These are phyloP conservation scores for Coemansia sp. DNA, from an alignment of 192 early-diverging fungal genomes.

Conservation along the genomic window DNA sequence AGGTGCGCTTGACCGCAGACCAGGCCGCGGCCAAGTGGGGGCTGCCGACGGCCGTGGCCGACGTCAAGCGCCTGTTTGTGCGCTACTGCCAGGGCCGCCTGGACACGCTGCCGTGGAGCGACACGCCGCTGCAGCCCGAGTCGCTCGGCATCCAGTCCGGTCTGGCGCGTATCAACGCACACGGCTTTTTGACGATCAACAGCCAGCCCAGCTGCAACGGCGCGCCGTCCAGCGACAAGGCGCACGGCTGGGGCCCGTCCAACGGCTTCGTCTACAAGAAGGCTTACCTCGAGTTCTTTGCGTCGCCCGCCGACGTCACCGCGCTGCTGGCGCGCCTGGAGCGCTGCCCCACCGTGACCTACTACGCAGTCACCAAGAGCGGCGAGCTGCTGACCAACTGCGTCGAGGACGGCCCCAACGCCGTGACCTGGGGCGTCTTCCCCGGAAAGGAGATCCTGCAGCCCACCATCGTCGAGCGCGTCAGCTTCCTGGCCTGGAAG, in stretches of 20 bases:
- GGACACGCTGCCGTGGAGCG: constrained; percentile 88
- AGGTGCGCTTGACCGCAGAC: constrained; percentile 75
- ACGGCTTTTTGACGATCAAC: constrained; percentile 96
- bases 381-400: constrained; percentile 93
- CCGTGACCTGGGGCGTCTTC: constrained; percentile 99
- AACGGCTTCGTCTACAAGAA: constrained; percentile 97
- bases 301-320: constrained; percentile 68
- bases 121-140: constrained; percentile 75
- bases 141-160: constrained; percentile 69
- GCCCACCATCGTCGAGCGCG: constrained; percentile 90
- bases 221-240: constrained; percentile 69
- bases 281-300: constrained; percentile 96
- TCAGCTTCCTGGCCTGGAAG: constrained; percentile 93
- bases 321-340: constrained; percentile 61
- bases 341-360: constrained; percentile 69
- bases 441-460: constrained; percentile 95
- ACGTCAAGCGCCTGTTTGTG: constrained; percentile 78
- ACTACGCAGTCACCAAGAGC: constrained; percentile 84
- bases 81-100: constrained; percentile 81
- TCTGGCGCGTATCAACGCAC: constrained; percentile 70
- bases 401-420: constrained; percentile 82
- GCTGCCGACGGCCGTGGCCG: constrained; percentile 61
- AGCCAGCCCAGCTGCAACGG: constrained; percentile 94
- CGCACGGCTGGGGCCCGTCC: constrained; percentile 93
- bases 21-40: constrained; percentile 82